A percentile compares a stretch with the other conserved stretches of the same genome.
These are phyloP conservation scores for Pseudoperonospora humuli DNA, from an alignment of 352 stramenopile genomes.

Conservation along the genomic window DNA sequence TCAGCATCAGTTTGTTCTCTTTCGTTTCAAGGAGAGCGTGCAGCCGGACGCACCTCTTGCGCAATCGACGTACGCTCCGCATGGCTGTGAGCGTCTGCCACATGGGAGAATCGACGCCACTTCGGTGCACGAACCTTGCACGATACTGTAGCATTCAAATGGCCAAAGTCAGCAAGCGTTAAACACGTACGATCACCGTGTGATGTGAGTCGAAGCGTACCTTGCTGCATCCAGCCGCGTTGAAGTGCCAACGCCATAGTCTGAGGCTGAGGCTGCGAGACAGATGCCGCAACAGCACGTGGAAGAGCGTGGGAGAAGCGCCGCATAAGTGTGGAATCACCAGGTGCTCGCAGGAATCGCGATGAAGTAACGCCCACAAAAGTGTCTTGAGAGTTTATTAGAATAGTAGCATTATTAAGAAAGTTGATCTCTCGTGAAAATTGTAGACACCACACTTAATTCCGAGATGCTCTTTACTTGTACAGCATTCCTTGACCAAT, in stretches of 20 bases:
- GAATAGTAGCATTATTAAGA: too few species aligned
- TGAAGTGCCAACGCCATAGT: constrained; percentile 4
- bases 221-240: constrained; percentile 18
- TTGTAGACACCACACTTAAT: too few species aligned
- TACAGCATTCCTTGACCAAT: too few species aligned
- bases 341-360: too few species aligned
- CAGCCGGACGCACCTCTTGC: constrained; percentile 15
- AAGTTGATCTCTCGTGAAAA: too few species aligned
- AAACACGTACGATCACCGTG: neutral
- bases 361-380: constrained; percentile 16
- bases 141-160: constrained; percentile 3
- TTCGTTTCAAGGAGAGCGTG: neutral
- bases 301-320: constrained; percentile 18
- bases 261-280: constrained; percentile 11
- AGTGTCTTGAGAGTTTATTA: too few species aligned
- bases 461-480: too few species aligned
- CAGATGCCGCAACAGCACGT: constrained; percentile 6
- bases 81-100: constrained; percentile 4
- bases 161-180: constrained; percentile 6
- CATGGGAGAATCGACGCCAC: constrained; percentile 11
- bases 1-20: neutral
- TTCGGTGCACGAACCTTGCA: constrained; percentile 2
- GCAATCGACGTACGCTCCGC: constrained; percentile 17
- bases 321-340: constrained; percentile 1
- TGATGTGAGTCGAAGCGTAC: constrained; percentile 9